Base-by-base conservation (phyloP, 2,329 filamentous ascomycete species). In the Colletotrichum gigasporum region DNA sequence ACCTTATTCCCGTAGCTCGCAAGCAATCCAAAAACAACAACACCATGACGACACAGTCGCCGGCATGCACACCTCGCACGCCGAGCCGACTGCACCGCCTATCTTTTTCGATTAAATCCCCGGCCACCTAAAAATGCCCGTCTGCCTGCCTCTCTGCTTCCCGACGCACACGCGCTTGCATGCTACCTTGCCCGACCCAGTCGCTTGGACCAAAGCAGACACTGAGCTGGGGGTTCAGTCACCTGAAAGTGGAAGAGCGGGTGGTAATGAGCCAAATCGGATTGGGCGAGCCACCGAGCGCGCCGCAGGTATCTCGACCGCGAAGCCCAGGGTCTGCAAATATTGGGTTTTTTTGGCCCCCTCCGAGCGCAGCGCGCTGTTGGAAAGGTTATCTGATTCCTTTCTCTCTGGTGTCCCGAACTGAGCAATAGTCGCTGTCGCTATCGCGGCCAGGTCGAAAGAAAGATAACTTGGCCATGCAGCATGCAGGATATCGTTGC, bases 231-330 rank as follows among this genome's bases (percentile, higher is more conserved):
- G 48, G 59, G 28, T 51, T 45, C 44, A 28, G 28, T 32, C 59
- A 58, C 59, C 24, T 58, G 54, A 60, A 24, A 39, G 16, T 39
- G 37, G n/a, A 42, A 44, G 37, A 41, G 20, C 30, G 35, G 30
- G 32, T 45, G 28, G 54, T 28, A 28, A 28, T 39, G 11, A 14
- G 37, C 14, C 10, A 22, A 12, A 22, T 63, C 39, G 54, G 44
- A 30, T 45, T 52, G 32, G 47, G 32, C 14, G n/a, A 34, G 48
- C 12, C 9, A 12, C 35, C 32, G n/a, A n/a, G n/a, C n/a, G n/a
- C n/a, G n/a, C n/a, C n/a, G n/a, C n/a, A 37, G 54, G 24, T 53
- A 60, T 63, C 60, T 60, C 8, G 20, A 63, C 45, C 54, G 45
- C n/a, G 37, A 37, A 42, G 20, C 44, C 16, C 45, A 18, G 45